Base-by-base conservation (phyloP, 129 eudicot genomes). In the Pittosporum tobira region DNA sequence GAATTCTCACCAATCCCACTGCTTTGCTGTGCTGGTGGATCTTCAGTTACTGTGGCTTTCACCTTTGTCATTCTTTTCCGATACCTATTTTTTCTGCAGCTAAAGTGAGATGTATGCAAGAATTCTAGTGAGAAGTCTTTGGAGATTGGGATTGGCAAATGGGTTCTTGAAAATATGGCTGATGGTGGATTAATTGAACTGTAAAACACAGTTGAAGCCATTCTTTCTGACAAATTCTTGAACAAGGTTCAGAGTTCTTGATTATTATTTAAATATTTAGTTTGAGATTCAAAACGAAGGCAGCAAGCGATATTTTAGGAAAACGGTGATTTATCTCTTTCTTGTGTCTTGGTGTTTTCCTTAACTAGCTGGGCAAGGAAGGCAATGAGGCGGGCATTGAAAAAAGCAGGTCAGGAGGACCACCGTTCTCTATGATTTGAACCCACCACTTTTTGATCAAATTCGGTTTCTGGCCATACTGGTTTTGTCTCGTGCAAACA, bases 131-230 rank as follows among this genome's bases (percentile, higher is more conserved):
- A 57, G 15, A 38, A 56, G 57, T 67, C 75, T 23, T 63, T 77
- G 12, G 64, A 23, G 15, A 50, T 29, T 48, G 71, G 45, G 19
- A 47, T 38, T 29, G 83, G 80, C 23, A 78, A 71, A 28, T 80
- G 88, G 72, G 88, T 64, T 67, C 75, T 83, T 49, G 84, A 59
- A 46, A 69, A 69, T 6, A 75, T 48, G 54, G 87, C 34, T 7
- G 69, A 37, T 30, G 86, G 61, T 52, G 73, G 75, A 66, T 63
- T 69, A 3, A 81, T 45, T 57, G 88, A 73, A 40, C 74, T 76
- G 79, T 43, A 76, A 14, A 73, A 78, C 21, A 67, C 64, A 52
- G 75, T 38, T 61, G 83, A 74, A 70, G 75, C 81, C 95, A 85
- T 85, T 27, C 53, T 30, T 19, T 26, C 11, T 0, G 40, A 3